phyloP scores from a whole-genome alignment of 352 stramenopile genomes.

The Halophytophthora batemanensis region DNA sequence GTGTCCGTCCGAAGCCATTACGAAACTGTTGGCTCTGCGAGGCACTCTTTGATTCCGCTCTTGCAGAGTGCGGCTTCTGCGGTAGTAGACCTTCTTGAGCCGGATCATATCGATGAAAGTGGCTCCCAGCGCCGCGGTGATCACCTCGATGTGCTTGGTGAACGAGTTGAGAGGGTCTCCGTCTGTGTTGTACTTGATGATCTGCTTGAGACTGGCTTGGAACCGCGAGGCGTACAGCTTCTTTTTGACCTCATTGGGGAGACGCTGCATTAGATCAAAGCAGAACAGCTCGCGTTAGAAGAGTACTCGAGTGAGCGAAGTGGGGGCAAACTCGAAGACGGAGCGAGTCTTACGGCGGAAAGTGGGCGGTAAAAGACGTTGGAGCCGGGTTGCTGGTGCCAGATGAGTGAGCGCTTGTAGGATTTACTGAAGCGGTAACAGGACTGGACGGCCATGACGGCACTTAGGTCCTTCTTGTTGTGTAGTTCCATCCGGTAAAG shows the following conservation, averaged over 20 bases:
- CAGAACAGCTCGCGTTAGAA: background rate
- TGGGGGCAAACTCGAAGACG: background rate
- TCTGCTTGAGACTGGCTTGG: constrained; percentile 62
- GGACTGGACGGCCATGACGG: constrained; percentile 63
- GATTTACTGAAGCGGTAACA: constrained; percentile 69
- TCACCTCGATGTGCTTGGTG: constrained; percentile 68
- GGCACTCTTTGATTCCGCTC: constrained; percentile 14
- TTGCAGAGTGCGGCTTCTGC: constrained; percentile 19
- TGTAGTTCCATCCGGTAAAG: constrained; percentile 60
- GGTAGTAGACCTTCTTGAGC: constrained; percentile 54
- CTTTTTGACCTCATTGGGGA: constrained; percentile 77
- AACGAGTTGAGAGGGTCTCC: constrained; percentile 66
- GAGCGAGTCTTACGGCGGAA: constrained; percentile 37
- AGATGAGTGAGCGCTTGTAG: constrained; percentile 59
- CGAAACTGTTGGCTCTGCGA: constrained; percentile 12
- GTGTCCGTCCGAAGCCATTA: constrained; percentile 17
- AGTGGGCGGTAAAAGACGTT: constrained; percentile 50
- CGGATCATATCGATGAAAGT: constrained; percentile 55
- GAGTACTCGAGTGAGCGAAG: background rate
- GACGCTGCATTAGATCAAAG: constrained; percentile 25
- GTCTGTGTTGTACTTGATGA: constrained; percentile 79
- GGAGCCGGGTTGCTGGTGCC: constrained; percentile 54
- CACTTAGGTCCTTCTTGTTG: constrained; percentile 58
- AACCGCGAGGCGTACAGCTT: constrained; percentile 68
- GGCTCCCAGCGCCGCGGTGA: constrained; percentile 52